Percentiles rank a stretch among this genome's conserved stretches.
phyloP scores from a whole-genome alignment of 441 rosid species.

The Sinapis alba region DNA sequence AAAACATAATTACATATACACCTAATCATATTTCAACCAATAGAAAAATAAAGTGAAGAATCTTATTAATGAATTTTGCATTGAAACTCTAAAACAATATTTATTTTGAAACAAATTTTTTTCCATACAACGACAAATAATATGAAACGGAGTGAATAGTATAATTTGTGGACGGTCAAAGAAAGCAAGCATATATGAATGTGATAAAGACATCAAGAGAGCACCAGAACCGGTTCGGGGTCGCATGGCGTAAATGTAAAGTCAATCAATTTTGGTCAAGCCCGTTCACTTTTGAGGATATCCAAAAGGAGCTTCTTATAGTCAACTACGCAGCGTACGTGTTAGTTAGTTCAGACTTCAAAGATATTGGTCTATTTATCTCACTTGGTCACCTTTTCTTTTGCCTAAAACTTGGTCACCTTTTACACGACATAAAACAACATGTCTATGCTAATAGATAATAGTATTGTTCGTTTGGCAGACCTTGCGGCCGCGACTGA shows the following conservation, averaged over 20 bases:
- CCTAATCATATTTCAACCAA: no score
- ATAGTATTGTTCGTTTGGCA: no score
- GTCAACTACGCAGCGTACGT: background rate
- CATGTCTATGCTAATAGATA: background rate
- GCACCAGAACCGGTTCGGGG: constrained; percentile 29
- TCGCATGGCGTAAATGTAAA: constrained; percentile 17
- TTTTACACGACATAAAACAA: constrained; percentile 18
- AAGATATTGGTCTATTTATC: constrained; percentile 16
- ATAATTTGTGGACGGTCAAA: constrained; percentile 32
- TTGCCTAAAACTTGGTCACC: constrained; percentile 22
- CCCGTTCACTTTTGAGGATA: constrained; percentile 14
- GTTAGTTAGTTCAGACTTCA: constrained; percentile 1
- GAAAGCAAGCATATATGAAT: constrained; percentile 32
- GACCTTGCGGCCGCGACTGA: no score
- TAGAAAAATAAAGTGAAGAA: no score
- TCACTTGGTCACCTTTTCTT: constrained; percentile 26
- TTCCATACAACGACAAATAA: no score
- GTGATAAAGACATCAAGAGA: background rate
- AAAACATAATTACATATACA: no score
- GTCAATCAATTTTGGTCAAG: constrained; percentile 34
- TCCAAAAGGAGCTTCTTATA: background rate
- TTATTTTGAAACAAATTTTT: no score
- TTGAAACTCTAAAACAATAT: no score
- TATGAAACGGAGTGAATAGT: no score
- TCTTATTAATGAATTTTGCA: no score